These are phyloP conservation scores for Dacryopinax primogenitus DNA, from an alignment of 768 basidiomycete species.

Conservation along the genomic window DNA sequence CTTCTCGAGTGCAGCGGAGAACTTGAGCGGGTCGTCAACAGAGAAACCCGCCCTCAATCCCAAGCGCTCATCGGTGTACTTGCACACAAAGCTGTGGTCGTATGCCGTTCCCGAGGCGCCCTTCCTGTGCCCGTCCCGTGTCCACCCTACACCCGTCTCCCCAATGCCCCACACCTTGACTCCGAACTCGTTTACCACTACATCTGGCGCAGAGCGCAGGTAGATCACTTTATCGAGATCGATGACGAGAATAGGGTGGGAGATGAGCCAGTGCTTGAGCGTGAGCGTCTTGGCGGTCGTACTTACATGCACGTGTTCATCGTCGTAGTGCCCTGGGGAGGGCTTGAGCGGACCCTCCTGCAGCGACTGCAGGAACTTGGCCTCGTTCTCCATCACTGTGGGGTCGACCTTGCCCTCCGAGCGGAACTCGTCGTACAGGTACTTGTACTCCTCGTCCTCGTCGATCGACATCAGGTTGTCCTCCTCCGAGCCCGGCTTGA, in stretches of 20 bases:
- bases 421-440: not conserved
- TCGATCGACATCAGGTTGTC: not conserved
- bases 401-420: not conserved
- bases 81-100: not conserved
- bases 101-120: not conserved
- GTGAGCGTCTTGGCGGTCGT: not conserved
- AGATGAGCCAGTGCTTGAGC: not conserved
- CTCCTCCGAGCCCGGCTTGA: not conserved
- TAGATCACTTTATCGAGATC: not conserved
- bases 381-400: not conserved
- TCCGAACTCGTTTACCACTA: not conserved
- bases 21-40: not conserved
- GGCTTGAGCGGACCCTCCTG: not conserved
- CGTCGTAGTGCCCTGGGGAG: not conserved
- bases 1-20: not conserved
- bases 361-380: not conserved
- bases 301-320: not conserved
- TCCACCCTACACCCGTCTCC: not conserved
- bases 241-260: not conserved
- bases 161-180: not conserved
- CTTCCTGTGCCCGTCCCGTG: not conserved
- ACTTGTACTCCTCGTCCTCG: not conserved
- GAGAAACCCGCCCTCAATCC: not conserved
- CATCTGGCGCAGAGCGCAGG: not conserved
- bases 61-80: not conserved